Base-by-base conservation (phyloP, 306 rosid species). In the Begonia loranthoides region DNA sequence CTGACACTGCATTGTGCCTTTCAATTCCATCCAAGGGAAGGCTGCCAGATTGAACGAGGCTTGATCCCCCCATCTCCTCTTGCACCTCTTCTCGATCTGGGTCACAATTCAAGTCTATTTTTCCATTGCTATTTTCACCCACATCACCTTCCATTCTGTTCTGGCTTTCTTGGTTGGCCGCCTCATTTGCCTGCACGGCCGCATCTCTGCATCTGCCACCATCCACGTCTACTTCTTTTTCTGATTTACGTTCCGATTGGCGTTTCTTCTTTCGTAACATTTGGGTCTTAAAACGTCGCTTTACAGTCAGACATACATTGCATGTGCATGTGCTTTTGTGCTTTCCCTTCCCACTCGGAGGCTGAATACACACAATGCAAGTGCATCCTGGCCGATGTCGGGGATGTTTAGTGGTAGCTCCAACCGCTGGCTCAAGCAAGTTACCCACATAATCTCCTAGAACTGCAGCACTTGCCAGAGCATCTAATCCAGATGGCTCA, bases 321-420 rank as follows among this genome's bases (percentile, higher is more conserved):
- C 99, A 86, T 46, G 87, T 78, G 61, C 99, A 92, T 7, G 88
- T 72, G 12, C 93, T 72, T 66, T 76, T 77, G 67, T 86, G 99
- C 73, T 73, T 86, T 13, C 96, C 96, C 71, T 86, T 92, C 50
- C 99, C 99, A 14, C 99, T 92, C 5, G 99, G 96, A 6, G 96
- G 96, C 68, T 92, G 99, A 58, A 78, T 86, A 72, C 99, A 92
- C 55, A 83, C 96, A 4, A 92, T 92, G 65, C 99, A 92, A 51
- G 82, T 72, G 78, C 99, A 92, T 34, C 99, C 99, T 0, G 88
- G 82, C 13, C 96, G 94, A 63, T 83, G 99, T 49, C 94, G 66
- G 2, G 99, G 96, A 69, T 83, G 99, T 71, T 63, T 82, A 55
- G 99, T 92, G 56, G 96, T 90, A 65, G 75, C 81, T 69, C 80